A percentile compares a stretch with the other conserved stretches of the same genome.
These are phyloP conservation scores for Chaetothyriales sp. DNA, from an alignment of 2,329 filamentous ascomycete genomes.

Conservation along the genomic window DNA sequence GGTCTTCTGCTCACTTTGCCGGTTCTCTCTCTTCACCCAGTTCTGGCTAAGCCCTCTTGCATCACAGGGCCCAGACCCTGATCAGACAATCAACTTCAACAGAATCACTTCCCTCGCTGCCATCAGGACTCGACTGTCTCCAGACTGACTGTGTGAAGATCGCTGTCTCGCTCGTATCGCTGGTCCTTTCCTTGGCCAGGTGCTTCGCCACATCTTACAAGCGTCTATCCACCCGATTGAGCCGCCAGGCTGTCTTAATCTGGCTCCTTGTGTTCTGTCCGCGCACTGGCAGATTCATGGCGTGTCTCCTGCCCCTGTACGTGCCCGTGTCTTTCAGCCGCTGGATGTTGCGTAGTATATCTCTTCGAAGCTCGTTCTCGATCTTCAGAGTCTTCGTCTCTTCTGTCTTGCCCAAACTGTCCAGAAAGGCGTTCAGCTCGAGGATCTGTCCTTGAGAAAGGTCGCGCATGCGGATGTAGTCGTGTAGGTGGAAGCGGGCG, in stretches of 20 bases:
- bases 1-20: background rate
- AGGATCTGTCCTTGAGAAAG: conserved; percentile 63
- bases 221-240: conserved; percentile 45
- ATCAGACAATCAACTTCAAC: background rate
- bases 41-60: background rate
- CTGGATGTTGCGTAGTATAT: conserved; percentile 70
- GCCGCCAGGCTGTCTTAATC: conserved; percentile 42
- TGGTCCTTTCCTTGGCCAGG: too few species aligned
- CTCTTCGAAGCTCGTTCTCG: conserved; percentile 68
- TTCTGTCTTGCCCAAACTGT: conserved; percentile 29
- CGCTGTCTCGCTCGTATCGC: background rate
- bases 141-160: background rate
- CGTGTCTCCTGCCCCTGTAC: conserved; percentile 78
- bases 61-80: background rate
- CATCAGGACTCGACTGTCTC: too few species aligned
- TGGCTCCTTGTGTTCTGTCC: conserved; percentile 78
- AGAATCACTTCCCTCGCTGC: background rate
- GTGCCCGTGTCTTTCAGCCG: conserved; percentile 79
- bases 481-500: conserved; percentile 78
- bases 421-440: conserved; percentile 68
- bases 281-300: conserved; percentile 78
- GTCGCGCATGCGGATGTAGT: conserved; percentile 60
- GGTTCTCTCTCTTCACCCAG: background rate
- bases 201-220: conserved; percentile 17
- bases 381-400: conserved; percentile 52